Percentiles rank a stretch among this genome's conserved stretches.
phyloP scores from a whole-genome alignment of 768 basidiomycete genomes.

The Steccherinum ochraceum region DNA sequence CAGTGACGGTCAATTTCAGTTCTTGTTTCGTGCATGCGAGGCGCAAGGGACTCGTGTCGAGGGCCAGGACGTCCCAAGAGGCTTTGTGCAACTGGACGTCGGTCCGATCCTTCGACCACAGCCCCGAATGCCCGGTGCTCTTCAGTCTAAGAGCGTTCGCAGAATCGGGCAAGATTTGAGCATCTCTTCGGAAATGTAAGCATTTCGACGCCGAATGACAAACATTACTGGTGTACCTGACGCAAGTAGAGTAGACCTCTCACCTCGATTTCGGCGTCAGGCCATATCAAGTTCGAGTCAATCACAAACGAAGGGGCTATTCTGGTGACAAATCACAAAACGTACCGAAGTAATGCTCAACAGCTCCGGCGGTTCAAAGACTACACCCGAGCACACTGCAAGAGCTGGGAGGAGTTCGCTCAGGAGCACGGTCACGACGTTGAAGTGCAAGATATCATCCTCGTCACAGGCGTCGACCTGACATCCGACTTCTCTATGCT shows the following conservation, averaged over 20 bases:
- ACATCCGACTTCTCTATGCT: constrained; percentile 4
- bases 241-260: background rate
- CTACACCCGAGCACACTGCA: background rate
- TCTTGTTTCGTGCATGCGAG: background rate
- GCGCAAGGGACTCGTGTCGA: background rate
- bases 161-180: too few species aligned
- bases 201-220: too few species aligned
- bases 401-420: background rate
- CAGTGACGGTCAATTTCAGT: background rate
- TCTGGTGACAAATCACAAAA: constrained; percentile 2
- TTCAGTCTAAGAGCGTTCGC: too few species aligned
- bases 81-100: background rate
- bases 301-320: background rate
- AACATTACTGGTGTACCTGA: background rate
- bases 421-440: background rate
- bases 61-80: background rate
- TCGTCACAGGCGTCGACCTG: constrained; percentile 3
- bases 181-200: too few species aligned
- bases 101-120: background rate
- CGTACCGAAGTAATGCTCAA: background rate
- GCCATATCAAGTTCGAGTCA: background rate
- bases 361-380: background rate
- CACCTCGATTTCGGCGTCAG: background rate
- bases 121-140: background rate
- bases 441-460: background rate